Evolutionary conservation across 2,329 filamentous ascomycete genomes (phyloP).

Genomic region (Pseudocercospora fijiensis): DNA sequence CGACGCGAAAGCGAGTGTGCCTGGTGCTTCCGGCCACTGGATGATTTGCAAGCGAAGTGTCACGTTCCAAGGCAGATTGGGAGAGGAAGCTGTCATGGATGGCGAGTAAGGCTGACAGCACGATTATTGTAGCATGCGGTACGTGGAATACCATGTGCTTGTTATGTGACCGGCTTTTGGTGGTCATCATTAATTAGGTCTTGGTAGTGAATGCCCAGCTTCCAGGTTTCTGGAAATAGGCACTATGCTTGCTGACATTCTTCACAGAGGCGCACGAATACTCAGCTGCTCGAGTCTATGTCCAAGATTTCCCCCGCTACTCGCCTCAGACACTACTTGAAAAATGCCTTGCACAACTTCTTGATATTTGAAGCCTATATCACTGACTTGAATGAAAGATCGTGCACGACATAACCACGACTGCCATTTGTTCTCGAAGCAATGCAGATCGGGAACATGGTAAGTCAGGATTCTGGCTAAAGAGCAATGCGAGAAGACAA

Average conservation of each 20-base stretch:
- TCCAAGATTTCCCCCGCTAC: neutral
- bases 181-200: neutral
- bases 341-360: neutral
- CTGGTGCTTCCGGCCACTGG: constrained; percentile 44
- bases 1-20: constrained; percentile 22
- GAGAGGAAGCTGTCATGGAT: constrained; percentile 39
- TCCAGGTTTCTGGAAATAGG: neutral
- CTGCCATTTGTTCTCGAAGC: neutral
- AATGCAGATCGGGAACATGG: neutral
- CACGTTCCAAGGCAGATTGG: constrained; percentile 40
- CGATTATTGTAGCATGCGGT: neutral
- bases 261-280: neutral
- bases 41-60: constrained; percentile 41
- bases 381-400: neutral
- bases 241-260: neutral
- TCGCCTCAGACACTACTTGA: neutral
- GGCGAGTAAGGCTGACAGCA: constrained; percentile 20
- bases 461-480: neutral
- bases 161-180: neutral
- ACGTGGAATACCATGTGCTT: neutral
- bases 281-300: neutral
- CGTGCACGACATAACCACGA: neutral
- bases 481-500: constrained; percentile 1
- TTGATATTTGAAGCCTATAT: neutral
- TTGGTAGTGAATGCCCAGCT: neutral